Conservation (phyloP, 768 basidiomycete species). For the Pleurotus ostreatus region DNA sequence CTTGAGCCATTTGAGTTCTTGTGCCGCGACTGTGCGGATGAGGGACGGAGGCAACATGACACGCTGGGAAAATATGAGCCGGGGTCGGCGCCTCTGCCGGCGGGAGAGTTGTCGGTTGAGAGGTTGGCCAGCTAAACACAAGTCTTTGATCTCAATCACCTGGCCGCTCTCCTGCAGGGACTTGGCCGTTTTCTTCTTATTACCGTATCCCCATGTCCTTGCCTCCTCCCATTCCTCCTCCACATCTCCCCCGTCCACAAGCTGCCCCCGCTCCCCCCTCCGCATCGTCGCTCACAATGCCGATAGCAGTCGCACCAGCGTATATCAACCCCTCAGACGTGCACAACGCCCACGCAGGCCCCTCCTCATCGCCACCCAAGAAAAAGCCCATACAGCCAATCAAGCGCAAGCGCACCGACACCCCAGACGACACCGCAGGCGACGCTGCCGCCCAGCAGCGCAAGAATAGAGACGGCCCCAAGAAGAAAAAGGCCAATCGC, state of each 20-base stretch:
- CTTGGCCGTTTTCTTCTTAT: slow-evolving; percentile 10
- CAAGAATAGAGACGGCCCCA: slow-evolving; percentile 70
- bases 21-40: slow-evolving; percentile 34
- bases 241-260: slow-evolving; percentile 17
- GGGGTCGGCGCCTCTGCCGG: not conserved
- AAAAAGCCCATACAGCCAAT: slow-evolving; percentile 28
- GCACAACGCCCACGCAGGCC: slow-evolving; percentile 38
- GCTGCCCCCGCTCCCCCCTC: slow-evolving; percentile 32
- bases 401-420: slow-evolving; percentile 63
- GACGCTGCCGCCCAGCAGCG: slow-evolving; percentile 41
- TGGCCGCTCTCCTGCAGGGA: slow-evolving; percentile 8
- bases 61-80: slow-evolving; percentile 7
- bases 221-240: slow-evolving; percentile 11
- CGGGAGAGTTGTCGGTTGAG: slow-evolving; percentile 2
- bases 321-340: slow-evolving; percentile 42
- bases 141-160: slow-evolving; percentile 1
- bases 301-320: slow-evolving; percentile 23
- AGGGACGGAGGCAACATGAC: slow-evolving; percentile 14
- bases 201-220: not conserved
- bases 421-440: slow-evolving; percentile 50
- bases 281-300: slow-evolving; percentile 30
- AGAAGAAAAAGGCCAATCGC: slow-evolving; percentile 93
- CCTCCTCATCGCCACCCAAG: slow-evolving; percentile 26
- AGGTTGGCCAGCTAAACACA: not conserved
- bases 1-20: slow-evolving; percentile 43